phyloP scores from a whole-genome alignment of 2,329 filamentous ascomycete genomes.

The Ceratocystiopsis minuta region DNA sequence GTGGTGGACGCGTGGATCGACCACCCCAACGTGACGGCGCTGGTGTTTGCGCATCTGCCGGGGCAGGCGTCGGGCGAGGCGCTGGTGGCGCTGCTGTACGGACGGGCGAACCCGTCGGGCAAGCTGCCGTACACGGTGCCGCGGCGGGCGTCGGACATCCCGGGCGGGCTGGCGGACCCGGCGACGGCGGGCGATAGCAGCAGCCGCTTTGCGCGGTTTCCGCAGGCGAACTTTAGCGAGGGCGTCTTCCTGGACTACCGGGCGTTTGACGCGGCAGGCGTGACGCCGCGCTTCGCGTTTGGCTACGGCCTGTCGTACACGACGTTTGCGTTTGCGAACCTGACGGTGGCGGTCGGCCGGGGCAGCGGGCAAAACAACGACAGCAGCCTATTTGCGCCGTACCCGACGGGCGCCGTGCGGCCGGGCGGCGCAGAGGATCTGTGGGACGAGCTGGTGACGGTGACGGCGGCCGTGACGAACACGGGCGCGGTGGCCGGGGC shows the following conservation, averaged over 20 bases:
- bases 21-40: constrained; percentile 41
- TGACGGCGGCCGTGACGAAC: constrained; percentile 22
- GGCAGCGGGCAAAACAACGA: constrained; percentile 6
- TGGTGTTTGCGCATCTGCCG: constrained; percentile 43
- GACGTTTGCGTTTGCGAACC: constrained; percentile 26
- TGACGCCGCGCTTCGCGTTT: constrained; percentile 34
- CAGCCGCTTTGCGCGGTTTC: constrained; percentile 21
- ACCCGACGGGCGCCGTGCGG: constrained; percentile 21
- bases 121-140: constrained; percentile 23
- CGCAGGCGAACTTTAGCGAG: constrained; percentile 5
- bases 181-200: background rate
- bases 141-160: constrained; percentile 14
- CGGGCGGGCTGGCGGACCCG: background rate
- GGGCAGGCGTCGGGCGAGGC: constrained; percentile 42
- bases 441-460: constrained; percentile 25
- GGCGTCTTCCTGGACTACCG: constrained; percentile 36
- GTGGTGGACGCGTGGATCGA: constrained; percentile 42
- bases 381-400: constrained; percentile 13
- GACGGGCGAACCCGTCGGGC: constrained; percentile 35
- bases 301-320: constrained; percentile 39
- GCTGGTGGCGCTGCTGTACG: constrained; percentile 36
- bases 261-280: constrained; percentile 27
- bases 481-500: constrained; percentile 21
- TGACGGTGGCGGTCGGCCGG: constrained; percentile 15
- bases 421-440: constrained; percentile 27